Evolutionary conservation across 2,329 filamentous ascomycete species (phyloP), one percentile per base, ranked within the genome.

Genomic region (Shiraia sp.): DNA sequence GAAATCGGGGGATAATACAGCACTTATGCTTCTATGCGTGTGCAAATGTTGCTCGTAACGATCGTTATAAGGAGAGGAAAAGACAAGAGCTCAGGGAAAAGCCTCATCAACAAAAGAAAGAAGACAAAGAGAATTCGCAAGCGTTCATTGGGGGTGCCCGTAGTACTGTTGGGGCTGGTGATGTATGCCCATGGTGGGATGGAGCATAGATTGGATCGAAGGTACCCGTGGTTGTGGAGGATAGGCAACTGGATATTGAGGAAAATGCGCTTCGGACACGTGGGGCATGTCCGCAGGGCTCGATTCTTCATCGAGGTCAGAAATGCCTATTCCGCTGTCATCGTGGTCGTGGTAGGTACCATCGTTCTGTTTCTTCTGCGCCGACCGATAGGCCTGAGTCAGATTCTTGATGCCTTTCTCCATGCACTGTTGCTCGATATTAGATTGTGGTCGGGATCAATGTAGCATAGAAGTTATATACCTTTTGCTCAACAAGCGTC

Each of bases 331-430:
- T 63, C 82, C 85, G 72, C 82, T 86, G 73, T 89, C 86, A 73
- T 87, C 85, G 72, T 72, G 66, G 54, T 73, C 69, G 55, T 63
- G 63, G 61, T 72, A 69, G 59, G 62, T 74, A 72, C 70, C 72
- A 57, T 56, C 54, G 39, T 55, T 55, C 76, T 80, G 81, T 72
- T 83, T 84, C 59, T 84, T 84, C 44, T 80, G 77, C 43, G 80
- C 82, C 41, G 84, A 79, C 48, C 87, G 81, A 51, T 83, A 79
- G 37, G 83, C 81, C 56, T 83, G 82, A 65, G 86, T 84, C 43
- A 93, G 79, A 68, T 88, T 90, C 73, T 90, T 92, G 57, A 92
- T 75, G 25, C 89, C 88, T 62, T 87, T 87, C 66, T 87, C 84
- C 83, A 93, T 88, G 72, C 87, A 90, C 88, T 92, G 53, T 40